Base-by-base conservation (phyloP, 805 yeast genomes). In the Candida maltosa region DNA sequence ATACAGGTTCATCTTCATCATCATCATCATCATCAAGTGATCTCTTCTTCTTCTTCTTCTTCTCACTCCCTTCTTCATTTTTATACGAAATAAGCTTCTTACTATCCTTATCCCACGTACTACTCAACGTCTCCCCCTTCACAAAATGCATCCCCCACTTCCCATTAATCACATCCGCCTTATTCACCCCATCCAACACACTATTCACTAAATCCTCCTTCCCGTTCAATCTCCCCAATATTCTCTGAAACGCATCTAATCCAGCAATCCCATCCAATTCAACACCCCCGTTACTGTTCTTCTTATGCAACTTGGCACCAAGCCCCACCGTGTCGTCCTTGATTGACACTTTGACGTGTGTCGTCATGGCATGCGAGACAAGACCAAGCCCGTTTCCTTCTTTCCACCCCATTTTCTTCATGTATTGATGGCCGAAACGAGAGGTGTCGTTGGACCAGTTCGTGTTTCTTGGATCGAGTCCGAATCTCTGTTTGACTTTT, bases 401-500 rank as follows among this genome's bases (percentile, higher is more conserved):
- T 34, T 69, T 73, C 98, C 98, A 91, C 12, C 98, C 98, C 53
- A 81, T 66, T 46, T 77, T 81, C 42, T 78, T 78, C 40, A 91
- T 58, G 58, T 88, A 88, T 50, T 83, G 77, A 56, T 85, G 96
- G 0, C 98, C 98, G 52, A 91, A 91, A 34, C 96, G 64, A 4
- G 70, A 67, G 0, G 82, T 78, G 49, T 87, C 86, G 52, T 87
- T 87, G 17, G 96, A 83, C 98, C 98, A 91, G 42, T 79, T 75
- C 1, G 96, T 89, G 52, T 91, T 91, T 52, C 97, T 70, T 12
- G 98, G 98, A 62, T 91, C 98, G 24, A 73, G 62, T 8, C 97
- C 97, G 56, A 89, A 83, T 51, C 93, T 74, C 51, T 85, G 95
- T 52, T 85, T 87, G 9, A 73, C 76, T 53, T 80, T 83, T 5